Evolutionary conservation across 305 asterid species (phyloP), one percentile per base, ranked within the genome.

Genomic region (Fraxinus ornus): DNA sequence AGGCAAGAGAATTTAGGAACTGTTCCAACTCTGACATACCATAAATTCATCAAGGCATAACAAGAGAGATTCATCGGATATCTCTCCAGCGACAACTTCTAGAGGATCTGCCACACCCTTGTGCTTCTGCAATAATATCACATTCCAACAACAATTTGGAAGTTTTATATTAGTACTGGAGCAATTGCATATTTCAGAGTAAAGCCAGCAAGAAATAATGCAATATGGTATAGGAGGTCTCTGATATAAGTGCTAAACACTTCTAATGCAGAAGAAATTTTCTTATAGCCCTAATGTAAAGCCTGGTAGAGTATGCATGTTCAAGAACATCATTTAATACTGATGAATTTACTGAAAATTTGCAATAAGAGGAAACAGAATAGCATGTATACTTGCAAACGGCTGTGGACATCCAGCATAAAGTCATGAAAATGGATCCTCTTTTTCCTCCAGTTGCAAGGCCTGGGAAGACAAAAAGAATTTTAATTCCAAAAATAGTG

Each of bases 381-480:
- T 77, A 81, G 75, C 7, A 70, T 80, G 71, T 91, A 81, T 91
- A 94, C 98, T 82, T 93, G 98, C 88, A 96, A 86, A 71, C 93
- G 91, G 90, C 97, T 90, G 86, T 96, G 99, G 78, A 96, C 94
- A 83, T 86, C 90, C 84, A 96, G 91, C 99, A 96, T 96, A 79
- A 96, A 96, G 91, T 94, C 97, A 26, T 96, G 99, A 90, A 96
- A 94, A 91, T 96, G 99, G 85, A 92, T 94, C 89, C 99, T 91
- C 92, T 91, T 96, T 90, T 93, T 96, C 92, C 99, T 94, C 99
- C 99, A 96, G 83, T 86, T 89, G 85, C 49, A 72, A 81, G 99
- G 97, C 85, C 99, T 96, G 95, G 26, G 36, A 71, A 87, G 76
- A 80, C 70, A 35, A 68, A 81, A 78, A 21, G 71, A 62, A 49